Evolutionary conservation across 768 basidiomycete species (phyloP).

Genomic region (Collybia nuda): DNA sequence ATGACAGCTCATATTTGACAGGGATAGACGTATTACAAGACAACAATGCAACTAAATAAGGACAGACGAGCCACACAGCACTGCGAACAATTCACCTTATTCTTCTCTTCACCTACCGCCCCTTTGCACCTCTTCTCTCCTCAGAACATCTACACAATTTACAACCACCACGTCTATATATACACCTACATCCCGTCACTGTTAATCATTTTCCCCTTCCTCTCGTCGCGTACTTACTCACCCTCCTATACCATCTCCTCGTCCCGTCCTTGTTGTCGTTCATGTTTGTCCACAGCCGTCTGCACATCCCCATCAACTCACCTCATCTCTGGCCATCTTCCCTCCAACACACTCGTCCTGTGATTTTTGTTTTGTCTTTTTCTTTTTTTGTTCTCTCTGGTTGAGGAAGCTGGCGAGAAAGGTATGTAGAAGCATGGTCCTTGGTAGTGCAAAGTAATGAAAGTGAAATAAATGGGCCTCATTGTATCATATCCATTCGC

Average conservation of each 20-base stretch:
- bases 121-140: not conserved
- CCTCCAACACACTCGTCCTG: not conserved
- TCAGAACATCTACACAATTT: not conserved
- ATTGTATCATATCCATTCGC: not conserved
- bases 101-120: constrained; percentile 1
- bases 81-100: not conserved
- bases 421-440: constrained; percentile 7
- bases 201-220: not conserved
- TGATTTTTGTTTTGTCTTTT: constrained; percentile 3
- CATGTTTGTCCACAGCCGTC: not conserved
- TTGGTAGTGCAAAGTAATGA: constrained; percentile 3
- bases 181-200: constrained; percentile 1
- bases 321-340: not conserved
- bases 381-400: not conserved
- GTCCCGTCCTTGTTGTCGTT: constrained; percentile 1
- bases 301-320: not conserved
- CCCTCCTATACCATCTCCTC: not conserved
- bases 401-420: constrained; percentile 1
- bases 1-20: constrained; percentile 12
- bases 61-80: constrained; percentile 12
- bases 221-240: constrained; percentile 3
- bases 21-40: constrained; percentile 19
- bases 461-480: constrained; percentile 2
- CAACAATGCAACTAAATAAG: constrained; percentile 18
- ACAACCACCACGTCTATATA: constrained; percentile 1